A percentile compares a stretch with the other conserved stretches of the same genome.
phyloP scores from a whole-genome alignment of 352 stramenopile species.

The Globisporangium spinosum region DNA sequence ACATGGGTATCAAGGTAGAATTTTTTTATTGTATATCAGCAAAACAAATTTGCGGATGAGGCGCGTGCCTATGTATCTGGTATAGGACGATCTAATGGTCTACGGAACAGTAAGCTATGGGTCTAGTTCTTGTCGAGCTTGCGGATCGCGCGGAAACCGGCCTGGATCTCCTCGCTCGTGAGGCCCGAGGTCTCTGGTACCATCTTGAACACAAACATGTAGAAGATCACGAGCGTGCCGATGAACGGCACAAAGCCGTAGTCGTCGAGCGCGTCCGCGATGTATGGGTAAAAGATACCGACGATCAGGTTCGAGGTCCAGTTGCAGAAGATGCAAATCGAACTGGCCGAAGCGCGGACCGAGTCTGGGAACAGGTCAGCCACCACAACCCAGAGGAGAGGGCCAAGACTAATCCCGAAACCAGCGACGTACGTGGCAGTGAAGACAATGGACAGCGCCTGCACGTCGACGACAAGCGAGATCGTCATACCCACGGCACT shows the following conservation, averaged over 20 bases:
- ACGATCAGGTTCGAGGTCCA: slow-evolving; percentile 45
- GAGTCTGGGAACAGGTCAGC: slow-evolving; percentile 58
- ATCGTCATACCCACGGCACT: slow-evolving; percentile 50
- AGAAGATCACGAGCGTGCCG: slow-evolving; percentile 35
- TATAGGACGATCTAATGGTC: not conserved
- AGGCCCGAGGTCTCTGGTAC: slow-evolving; percentile 62
- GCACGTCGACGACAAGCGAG: slow-evolving; percentile 24
- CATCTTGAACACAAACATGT: slow-evolving; percentile 39
- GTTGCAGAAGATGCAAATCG: slow-evolving; percentile 31
- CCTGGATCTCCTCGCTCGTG: slow-evolving; percentile 59
- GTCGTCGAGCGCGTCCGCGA: slow-evolving; percentile 34
- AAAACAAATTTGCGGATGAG: not conserved
- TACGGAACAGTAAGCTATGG: not conserved
- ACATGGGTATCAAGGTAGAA: not conserved
- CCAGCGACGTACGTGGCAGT: slow-evolving; percentile 56
- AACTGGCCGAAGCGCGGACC: slow-evolving; percentile 40
- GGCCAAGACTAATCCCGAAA: slow-evolving; percentile 63
- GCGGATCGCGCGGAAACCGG: slow-evolving; percentile 30
- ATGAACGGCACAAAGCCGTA: slow-evolving; percentile 61
- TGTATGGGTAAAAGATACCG: slow-evolving; percentile 59
- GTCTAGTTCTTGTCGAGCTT: slow-evolving; percentile 12
- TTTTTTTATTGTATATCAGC: slow-evolving; percentile 3
- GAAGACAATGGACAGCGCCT: slow-evolving; percentile 45
- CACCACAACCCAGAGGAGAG: slow-evolving; percentile 58
- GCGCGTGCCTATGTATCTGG: not conserved